Conservation (phyloP, 148 eudicot species). For the Pharnaceum exiguum region DNA sequence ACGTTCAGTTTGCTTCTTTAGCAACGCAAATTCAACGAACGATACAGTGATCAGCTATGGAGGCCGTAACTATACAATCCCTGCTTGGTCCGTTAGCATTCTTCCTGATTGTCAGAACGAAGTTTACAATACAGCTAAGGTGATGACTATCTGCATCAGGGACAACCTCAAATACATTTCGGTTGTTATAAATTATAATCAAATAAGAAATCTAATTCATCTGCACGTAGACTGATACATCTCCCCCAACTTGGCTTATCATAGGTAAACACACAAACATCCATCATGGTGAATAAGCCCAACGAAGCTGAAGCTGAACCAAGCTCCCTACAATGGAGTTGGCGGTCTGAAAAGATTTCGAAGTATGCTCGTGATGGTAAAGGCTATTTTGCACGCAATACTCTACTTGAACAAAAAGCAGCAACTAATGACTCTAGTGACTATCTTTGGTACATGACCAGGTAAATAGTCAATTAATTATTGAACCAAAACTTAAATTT, state of each 20-base stretch:
- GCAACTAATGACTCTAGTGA: slow-evolving; percentile 51
- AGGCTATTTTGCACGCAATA: slow-evolving; percentile 25
- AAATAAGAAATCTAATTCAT: background rate
- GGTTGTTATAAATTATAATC: background rate
- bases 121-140: slow-evolving; percentile 63
- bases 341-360: slow-evolving; percentile 30
- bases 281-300: slow-evolving; percentile 31
- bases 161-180: background rate
- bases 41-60: slow-evolving; percentile 31
- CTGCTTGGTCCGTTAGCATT: slow-evolving; percentile 71
- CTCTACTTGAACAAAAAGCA: slow-evolving; percentile 64
- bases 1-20: slow-evolving; percentile 29
- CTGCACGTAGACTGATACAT: slow-evolving; percentile 9
- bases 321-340: slow-evolving; percentile 21
- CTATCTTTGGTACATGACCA: slow-evolving; percentile 61
- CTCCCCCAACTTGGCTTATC: too few relatives aligned
- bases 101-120: slow-evolving; percentile 42
- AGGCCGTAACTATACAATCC: slow-evolving; percentile 28
- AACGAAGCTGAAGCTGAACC: slow-evolving; percentile 30
- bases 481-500: background rate
- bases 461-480: slow-evolving; percentile 29
- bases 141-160: too few relatives aligned
- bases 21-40: slow-evolving; percentile 21
- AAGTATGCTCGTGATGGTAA: slow-evolving; percentile 5
- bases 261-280: slow-evolving; percentile 38